These are phyloP conservation scores for Rhodotorula paludigena DNA, from an alignment of 768 basidiomycete genomes.

Conservation along the genomic window DNA sequence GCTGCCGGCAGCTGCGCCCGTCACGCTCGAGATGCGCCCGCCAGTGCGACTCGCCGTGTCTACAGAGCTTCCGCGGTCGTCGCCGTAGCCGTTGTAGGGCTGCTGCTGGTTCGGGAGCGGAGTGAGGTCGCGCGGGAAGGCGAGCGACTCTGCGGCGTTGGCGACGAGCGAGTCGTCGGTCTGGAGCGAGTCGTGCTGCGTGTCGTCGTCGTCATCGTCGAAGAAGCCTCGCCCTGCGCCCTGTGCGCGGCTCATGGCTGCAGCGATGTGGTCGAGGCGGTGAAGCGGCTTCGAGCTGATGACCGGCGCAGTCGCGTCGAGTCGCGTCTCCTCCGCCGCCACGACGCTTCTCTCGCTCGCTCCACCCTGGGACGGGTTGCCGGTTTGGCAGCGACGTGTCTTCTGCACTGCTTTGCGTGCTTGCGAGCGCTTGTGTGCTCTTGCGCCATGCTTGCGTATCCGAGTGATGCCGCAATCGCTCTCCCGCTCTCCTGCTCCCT, in stretches of 20 bases:
- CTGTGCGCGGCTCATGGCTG: constrained; percentile 4
- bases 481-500: too few species aligned
- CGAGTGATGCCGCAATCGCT: too few species aligned
- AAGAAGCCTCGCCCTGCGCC: constrained; percentile 11
- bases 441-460: too few species aligned
- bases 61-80: constrained; percentile 3
- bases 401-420: too few species aligned
- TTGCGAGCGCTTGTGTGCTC: too few species aligned
- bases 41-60: neutral
- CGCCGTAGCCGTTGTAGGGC: too few species aligned
- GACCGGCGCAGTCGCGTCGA: too few species aligned
- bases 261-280: neutral
- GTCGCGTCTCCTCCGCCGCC: too few species aligned
- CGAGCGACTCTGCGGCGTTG: constrained; percentile 6
- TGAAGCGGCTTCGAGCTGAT: too few species aligned
- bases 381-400: too few species aligned
- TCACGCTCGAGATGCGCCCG: constrained; percentile 6
- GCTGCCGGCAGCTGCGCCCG: constrained; percentile 14
- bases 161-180: neutral
- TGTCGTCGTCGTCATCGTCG: constrained; percentile 32
- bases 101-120: neutral
- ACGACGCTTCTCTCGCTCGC: too few species aligned
- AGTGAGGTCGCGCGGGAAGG: constrained; percentile 1
- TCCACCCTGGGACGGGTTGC: too few species aligned
- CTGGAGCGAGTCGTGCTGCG: constrained; percentile 10